These are phyloP conservation scores for Thalassiosira delicatula DNA, from an alignment of 352 stramenopile genomes.

Conservation along the genomic window DNA sequence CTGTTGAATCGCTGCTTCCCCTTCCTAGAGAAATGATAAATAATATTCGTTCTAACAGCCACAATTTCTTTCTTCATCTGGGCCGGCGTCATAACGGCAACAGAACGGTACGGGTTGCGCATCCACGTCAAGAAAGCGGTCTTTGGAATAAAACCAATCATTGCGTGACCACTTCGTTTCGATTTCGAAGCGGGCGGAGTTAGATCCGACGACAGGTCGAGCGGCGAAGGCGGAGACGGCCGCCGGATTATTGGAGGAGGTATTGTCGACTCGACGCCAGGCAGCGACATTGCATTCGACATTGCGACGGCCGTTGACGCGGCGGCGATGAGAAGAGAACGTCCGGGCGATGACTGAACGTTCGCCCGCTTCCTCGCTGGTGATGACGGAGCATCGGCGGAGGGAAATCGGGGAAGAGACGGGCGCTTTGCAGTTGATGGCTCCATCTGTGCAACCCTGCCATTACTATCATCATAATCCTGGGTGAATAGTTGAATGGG, in stretches of 20 bases:
- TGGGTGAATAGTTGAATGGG: not conserved
- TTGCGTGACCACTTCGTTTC: constrained; percentile 36
- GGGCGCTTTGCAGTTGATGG: not conserved
- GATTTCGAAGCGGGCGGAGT: not conserved
- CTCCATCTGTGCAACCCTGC: not conserved
- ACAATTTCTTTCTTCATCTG: not conserved
- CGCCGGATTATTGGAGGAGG: not conserved
- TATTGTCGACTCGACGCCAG: not conserved
- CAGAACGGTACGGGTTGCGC: not conserved
- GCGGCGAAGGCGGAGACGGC: not conserved
- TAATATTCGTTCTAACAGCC: not conserved
- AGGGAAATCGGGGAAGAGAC: not conserved
- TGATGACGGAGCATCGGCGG: not conserved
- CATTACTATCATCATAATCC: not conserved
- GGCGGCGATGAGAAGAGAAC: too few relatives aligned
- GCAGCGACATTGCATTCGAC: not conserved
- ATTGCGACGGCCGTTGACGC: too few relatives aligned
- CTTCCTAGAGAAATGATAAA: not conserved
- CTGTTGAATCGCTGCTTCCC: not conserved
- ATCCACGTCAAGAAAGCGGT: not conserved
- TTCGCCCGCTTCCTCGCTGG: not conserved
- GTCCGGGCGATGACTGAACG: not conserved
- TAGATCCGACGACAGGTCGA: not conserved
- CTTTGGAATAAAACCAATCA: not conserved
- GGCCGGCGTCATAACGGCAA: not conserved